Conservation (phyloP, 352 stramenopile species). For the Phytophthora pluvialis region DNA sequence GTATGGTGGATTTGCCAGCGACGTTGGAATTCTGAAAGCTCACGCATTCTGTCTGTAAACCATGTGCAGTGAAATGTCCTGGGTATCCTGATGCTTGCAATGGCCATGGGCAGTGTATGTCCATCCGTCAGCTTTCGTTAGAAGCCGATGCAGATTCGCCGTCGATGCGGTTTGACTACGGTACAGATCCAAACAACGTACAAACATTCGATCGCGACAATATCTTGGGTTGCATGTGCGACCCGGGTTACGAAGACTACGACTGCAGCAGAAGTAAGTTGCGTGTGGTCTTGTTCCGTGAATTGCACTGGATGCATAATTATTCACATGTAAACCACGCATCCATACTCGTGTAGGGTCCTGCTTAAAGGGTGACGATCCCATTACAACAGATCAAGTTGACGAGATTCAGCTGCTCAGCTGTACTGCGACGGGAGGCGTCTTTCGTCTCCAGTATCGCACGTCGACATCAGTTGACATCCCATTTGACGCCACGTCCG, state of each 20-base stretch:
- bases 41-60: background rate
- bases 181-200: constrained; percentile 65
- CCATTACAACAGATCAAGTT: constrained; percentile 74
- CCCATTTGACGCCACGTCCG: constrained; percentile 50
- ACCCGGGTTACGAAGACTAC: constrained; percentile 90
- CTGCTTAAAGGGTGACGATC: constrained; percentile 90
- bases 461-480: constrained; percentile 58
- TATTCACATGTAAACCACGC: background rate
- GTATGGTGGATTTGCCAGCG: background rate
- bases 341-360: constrained; percentile 46
- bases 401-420: constrained; percentile 85
- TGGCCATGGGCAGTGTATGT: constrained; percentile 83
- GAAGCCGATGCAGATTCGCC: constrained; percentile 59
- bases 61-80: constrained; percentile 62
- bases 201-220: constrained; percentile 82
- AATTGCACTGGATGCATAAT: background rate
- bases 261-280: constrained; percentile 82
- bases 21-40: background rate
- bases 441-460: constrained; percentile 72
- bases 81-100: constrained; percentile 50
- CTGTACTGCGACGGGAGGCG: constrained; percentile 63
- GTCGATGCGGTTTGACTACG: constrained; percentile 72
- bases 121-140: constrained; percentile 66
- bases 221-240: constrained; percentile 90
- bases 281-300: background rate